A percentile compares a stretch with the other conserved stretches of the same genome.
Conservation (phyloP, 768 basidiomycete genomes). For the Boletellus ananas region DNA sequence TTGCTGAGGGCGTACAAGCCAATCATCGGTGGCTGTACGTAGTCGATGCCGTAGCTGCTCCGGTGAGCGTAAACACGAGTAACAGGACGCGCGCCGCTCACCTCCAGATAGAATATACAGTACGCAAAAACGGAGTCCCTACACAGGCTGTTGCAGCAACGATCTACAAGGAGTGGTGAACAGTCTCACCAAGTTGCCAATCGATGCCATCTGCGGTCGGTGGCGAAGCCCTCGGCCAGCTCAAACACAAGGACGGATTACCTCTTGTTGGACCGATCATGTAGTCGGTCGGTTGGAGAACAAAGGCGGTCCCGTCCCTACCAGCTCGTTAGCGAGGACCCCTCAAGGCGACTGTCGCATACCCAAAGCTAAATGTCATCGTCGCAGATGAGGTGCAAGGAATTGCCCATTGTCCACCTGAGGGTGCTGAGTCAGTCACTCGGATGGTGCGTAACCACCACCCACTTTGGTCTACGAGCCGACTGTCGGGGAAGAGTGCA, state of each 20-base stretch:
- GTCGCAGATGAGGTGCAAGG: conserved; percentile 61
- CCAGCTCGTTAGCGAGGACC: neutral
- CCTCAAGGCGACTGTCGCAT: conserved; percentile 12
- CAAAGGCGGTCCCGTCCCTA: conserved; percentile 41
- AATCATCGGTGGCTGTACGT: conserved; percentile 70
- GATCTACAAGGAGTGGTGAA: neutral
- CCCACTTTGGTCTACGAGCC: conserved; percentile 63
- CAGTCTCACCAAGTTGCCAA: conserved; percentile 69
- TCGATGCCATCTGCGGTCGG: conserved; percentile 74
- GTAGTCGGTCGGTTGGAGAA: conserved; percentile 71
- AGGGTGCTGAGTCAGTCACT: neutral
- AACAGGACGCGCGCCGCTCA: conserved; percentile 20
- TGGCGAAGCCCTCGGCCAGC: conserved; percentile 67
- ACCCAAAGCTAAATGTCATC: conserved; percentile 72
- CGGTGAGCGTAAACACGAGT: conserved; percentile 2
- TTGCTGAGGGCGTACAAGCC: conserved; percentile 67
- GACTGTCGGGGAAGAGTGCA: conserved; percentile 53
- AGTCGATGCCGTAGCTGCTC: conserved; percentile 67
- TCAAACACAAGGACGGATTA: conserved; percentile 62
- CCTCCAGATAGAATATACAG: conserved; percentile 80
- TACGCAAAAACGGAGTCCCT: conserved; percentile 67
- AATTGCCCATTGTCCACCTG: conserved; percentile 70
- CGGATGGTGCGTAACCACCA: neutral
- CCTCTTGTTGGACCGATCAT: conserved; percentile 66
- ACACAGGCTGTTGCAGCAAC: neutral